These are phyloP conservation scores for Globisporangium alternatum DNA, from an alignment of 352 stramenopile genomes.

Conservation along the genomic window DNA sequence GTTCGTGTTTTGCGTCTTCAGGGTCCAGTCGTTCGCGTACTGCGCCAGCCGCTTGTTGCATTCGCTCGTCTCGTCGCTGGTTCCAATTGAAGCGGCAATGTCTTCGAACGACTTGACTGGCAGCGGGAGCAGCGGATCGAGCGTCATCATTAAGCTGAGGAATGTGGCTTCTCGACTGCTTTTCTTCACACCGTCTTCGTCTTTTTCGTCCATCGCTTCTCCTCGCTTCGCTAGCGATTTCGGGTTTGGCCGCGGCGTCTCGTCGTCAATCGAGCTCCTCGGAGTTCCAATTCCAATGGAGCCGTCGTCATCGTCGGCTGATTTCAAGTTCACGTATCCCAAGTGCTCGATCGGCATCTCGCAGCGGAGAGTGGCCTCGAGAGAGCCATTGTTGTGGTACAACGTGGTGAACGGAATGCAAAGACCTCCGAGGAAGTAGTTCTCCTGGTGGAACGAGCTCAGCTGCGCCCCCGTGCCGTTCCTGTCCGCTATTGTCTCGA, in stretches of 20 bases:
- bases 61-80: constrained; percentile 15
- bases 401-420: constrained; percentile 89
- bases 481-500: constrained; percentile 17
- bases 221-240: neutral
- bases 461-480: constrained; percentile 33
- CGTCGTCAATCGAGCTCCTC: constrained; percentile 1
- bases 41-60: constrained; percentile 24
- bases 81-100: constrained; percentile 8
- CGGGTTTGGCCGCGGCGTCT: neutral
- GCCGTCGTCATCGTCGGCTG: constrained; percentile 3
- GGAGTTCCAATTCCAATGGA: constrained; percentile 9
- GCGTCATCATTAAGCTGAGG: constrained; percentile 83
- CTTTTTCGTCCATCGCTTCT: constrained; percentile 3
- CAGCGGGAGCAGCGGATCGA: constrained; percentile 78
- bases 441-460: constrained; percentile 63
- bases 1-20: constrained; percentile 17
- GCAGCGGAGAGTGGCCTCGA: constrained; percentile 84
- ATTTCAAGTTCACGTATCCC: constrained; percentile 66
- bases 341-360: constrained; percentile 81
- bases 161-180: constrained; percentile 69
- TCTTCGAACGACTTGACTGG: constrained; percentile 28
- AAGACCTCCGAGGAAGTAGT: constrained; percentile 81
- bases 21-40: constrained; percentile 39
- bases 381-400: constrained; percentile 60
- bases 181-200: constrained; percentile 33